phyloP scores from a whole-genome alignment of 192 early-diverging fungal genomes.

The Coemansia sp. region DNA sequence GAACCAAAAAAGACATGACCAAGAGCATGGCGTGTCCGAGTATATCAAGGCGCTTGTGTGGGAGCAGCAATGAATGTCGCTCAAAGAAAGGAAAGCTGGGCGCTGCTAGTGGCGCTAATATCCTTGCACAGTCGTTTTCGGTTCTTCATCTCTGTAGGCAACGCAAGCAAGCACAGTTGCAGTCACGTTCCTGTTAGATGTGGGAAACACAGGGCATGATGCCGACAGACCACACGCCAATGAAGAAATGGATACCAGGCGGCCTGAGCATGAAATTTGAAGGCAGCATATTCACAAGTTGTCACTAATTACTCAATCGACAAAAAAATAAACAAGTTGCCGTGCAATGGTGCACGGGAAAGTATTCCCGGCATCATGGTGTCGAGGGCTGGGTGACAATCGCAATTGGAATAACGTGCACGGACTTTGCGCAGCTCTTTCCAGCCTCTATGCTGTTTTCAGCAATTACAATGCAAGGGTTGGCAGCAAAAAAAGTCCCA shows the following conservation, averaged over 20 bases:
- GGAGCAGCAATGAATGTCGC: neutral
- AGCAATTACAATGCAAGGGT: conserved; percentile 19
- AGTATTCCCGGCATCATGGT: no score
- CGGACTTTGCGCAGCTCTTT: neutral
- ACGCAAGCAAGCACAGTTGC: neutral
- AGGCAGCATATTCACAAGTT: no score
- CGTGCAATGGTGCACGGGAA: no score
- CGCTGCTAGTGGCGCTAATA: neutral
- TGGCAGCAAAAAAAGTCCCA: neutral
- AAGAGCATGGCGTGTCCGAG: neutral
- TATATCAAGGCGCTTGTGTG: neutral
- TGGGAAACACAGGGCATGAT: neutral
- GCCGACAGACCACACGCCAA: neutral
- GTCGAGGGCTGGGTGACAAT: neutral
- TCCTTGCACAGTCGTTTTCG: conserved; percentile 1
- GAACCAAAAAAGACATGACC: no score
- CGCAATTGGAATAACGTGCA: conserved; percentile 8
- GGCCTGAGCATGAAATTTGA: neutral
- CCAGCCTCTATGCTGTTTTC: conserved; percentile 5
- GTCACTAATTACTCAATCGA: no score
- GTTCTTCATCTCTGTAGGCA: neutral
- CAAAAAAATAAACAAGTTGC: no score
- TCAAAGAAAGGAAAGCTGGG: neutral
- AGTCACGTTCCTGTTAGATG: conserved; percentile 1
- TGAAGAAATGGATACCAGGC: neutral